Base-by-base conservation (phyloP, 2,329 filamentous ascomycete genomes). In the Dryadomyces sulphureus region DNA sequence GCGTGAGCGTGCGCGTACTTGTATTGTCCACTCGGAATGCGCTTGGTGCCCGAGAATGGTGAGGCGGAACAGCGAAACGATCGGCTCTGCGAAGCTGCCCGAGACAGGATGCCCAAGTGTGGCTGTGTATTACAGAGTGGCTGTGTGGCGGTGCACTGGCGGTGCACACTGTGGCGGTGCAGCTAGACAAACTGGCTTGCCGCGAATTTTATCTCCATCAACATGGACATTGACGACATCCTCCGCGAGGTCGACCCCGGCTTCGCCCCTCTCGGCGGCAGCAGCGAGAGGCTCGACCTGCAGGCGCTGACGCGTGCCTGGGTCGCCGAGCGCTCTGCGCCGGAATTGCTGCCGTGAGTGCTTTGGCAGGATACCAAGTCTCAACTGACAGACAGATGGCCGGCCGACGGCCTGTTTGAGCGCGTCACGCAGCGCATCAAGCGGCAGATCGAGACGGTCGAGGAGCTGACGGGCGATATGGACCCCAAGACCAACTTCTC, bases 401-500 rank as follows among this genome's bases (percentile, higher is more conserved):
- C 77, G 0, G 73, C 81, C 5, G 76, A 78, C 34, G 75, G 76
- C 17, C 69, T 96, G 48, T 84, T 98, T 59, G 84, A 92, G 53
- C 78, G 90, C 52, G 76, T 92, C 56, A 83, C 88, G 64, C 75
- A 77, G 49, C 74, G 80, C 48, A 62, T 63, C 54, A 62, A 62
- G 51, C 53, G 51, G 25, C 61, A 64, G 50, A 63, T 63, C 50
- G 62, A 63, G 50, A 60, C 55, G 43, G 60, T 63, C 43, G 62
- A 63, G 52, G 62, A 63, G 48, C 75, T 89, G 72, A 90, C 84
- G 12, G 84, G 83, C 51, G 80, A 84, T 58, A 83, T 89, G 77
- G 88, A 94, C 57, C 84, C 89, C 41, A 88, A 84, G 62, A 81
- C 85, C 52, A 96, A 94, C 61, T 94, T 98, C 61, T 79, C 79